Evolutionary conservation across 2,329 filamentous ascomycete species (phyloP).

Genomic region (Lizonia empirigonia): DNA sequence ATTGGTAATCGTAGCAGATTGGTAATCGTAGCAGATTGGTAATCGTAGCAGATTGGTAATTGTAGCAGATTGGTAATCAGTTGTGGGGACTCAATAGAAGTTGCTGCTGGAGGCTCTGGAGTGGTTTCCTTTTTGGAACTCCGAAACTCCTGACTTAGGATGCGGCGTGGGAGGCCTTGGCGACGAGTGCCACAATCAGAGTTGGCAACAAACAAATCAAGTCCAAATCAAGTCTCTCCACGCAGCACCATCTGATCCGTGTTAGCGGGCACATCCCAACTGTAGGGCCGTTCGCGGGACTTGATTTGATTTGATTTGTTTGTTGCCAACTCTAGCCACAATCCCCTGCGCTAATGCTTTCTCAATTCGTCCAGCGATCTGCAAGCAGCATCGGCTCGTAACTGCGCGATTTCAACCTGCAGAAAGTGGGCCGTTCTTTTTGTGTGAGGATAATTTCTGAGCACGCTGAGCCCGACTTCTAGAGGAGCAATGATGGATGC

Average conservation of each 20-base stretch:
- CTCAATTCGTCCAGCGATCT: background rate
- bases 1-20: slow-evolving; percentile 4
- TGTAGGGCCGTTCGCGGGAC: too few species aligned
- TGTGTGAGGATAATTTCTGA: background rate
- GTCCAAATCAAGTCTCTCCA: too few species aligned
- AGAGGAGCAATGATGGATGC: background rate
- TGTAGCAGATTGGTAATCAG: slow-evolving; percentile 2
- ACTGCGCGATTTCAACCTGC: background rate
- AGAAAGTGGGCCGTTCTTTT: background rate
- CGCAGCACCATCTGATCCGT: too few species aligned
- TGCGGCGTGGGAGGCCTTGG: background rate
- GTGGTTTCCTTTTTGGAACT: slow-evolving; percentile 2
- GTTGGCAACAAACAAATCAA: too few species aligned
- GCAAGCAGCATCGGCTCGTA: background rate
- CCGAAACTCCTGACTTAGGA: background rate
- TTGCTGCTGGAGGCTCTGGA: background rate
- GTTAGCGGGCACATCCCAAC: too few species aligned
- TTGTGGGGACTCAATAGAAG: background rate
- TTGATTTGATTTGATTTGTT: too few species aligned
- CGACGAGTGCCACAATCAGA: background rate
- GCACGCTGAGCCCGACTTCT: background rate
- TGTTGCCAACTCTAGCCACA: too few species aligned
- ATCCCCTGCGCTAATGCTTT: background rate
- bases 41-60: slow-evolving; percentile 2
- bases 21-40: slow-evolving; percentile 4